Conservation (phyloP, 495 filamentous ascomycete genomes). For the Penicillium canariense region DNA sequence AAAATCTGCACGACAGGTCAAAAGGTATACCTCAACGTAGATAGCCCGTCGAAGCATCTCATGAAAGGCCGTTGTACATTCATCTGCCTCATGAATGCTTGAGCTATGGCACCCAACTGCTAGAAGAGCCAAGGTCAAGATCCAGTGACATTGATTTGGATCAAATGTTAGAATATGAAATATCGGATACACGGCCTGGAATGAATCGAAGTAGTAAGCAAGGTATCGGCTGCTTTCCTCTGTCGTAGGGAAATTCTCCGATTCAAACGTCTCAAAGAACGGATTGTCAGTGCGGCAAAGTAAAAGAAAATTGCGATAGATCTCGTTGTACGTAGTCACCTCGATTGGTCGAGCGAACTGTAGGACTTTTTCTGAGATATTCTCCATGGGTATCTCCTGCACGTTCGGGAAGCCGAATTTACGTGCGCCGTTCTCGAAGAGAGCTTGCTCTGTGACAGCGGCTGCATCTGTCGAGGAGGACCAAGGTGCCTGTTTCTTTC, state of each 20-base stretch:
- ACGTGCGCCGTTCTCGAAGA: conserved; percentile 6
- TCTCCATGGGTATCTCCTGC: conserved; percentile 15
- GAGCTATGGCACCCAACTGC: conserved; percentile 46
- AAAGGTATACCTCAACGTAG: conserved; percentile 30
- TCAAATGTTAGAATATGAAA: conserved; percentile 44
- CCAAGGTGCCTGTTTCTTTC: conserved; percentile 27
- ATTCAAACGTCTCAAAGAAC: conserved; percentile 38
- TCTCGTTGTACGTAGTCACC: conserved; percentile 31
- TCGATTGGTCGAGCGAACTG: conserved; percentile 25
- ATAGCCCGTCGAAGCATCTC: conserved; percentile 46
- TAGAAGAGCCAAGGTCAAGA: conserved; percentile 41
- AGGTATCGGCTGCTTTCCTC: conserved; percentile 34
- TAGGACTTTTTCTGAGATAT: conserved; percentile 13
- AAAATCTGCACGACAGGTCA: not conserved
- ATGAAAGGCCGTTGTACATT: conserved; percentile 36
- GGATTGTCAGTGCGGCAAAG: conserved; percentile 37
- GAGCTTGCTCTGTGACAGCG: conserved; percentile 9
- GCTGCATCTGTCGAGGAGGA: conserved; percentile 15
- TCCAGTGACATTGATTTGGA: conserved; percentile 40
- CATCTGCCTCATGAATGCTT: conserved; percentile 23
- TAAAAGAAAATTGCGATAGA: conserved; percentile 33
- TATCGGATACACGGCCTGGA: conserved; percentile 46
- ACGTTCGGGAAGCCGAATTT: conserved; percentile 28
- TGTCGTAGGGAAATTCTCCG: conserved; percentile 32
- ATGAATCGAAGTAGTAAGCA: conserved; percentile 37